phyloP scores from a whole-genome alignment of 352 stramenopile genomes.

The Globisporangium paroecandrum region DNA sequence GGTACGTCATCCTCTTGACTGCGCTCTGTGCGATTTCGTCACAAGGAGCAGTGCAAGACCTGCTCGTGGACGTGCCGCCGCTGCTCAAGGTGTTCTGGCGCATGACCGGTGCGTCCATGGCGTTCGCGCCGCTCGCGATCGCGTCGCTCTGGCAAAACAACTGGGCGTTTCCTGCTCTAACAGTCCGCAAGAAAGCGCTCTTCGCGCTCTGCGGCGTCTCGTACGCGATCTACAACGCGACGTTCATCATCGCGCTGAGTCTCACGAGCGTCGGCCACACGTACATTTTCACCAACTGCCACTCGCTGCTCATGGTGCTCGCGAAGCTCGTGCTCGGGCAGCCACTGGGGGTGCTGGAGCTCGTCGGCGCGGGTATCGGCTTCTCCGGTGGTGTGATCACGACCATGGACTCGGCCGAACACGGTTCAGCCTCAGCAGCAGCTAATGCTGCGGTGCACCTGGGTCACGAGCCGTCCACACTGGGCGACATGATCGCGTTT shows the following conservation, averaged over 20 bases:
- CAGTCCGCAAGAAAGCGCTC: slow-evolving; percentile 18
- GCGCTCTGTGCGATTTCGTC: slow-evolving; percentile 42
- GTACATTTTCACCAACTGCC: slow-evolving; percentile 58
- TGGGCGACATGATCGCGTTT: slow-evolving; percentile 54
- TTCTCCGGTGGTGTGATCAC: slow-evolving; percentile 43
- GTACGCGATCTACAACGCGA: slow-evolving; percentile 45
- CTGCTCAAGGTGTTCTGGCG: slow-evolving; percentile 61
- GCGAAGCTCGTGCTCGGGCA: slow-evolving; percentile 43
- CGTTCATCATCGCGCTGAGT: slow-evolving; percentile 47
- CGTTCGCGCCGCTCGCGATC: slow-evolving; percentile 30
- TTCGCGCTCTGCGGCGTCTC: slow-evolving; percentile 27
- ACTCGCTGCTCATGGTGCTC: slow-evolving; percentile 51
- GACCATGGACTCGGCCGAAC: slow-evolving; percentile 22
- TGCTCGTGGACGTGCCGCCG: slow-evolving; percentile 37
- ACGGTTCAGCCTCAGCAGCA: background rate
- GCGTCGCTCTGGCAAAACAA: slow-evolving; percentile 26
- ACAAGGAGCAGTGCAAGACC: slow-evolving; percentile 39
- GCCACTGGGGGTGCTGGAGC: slow-evolving; percentile 29
- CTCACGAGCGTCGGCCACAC: slow-evolving; percentile 52
- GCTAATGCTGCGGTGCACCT: background rate
- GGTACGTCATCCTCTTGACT: slow-evolving; percentile 39
- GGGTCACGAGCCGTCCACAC: slow-evolving; percentile 6
- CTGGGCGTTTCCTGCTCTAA: slow-evolving; percentile 18
- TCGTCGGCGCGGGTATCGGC: slow-evolving; percentile 35
- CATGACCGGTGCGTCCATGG: slow-evolving; percentile 34